These are phyloP conservation scores for Drechslerella dactyloides DNA, from an alignment of 2,329 filamentous ascomycete species.

Conservation along the genomic window DNA sequence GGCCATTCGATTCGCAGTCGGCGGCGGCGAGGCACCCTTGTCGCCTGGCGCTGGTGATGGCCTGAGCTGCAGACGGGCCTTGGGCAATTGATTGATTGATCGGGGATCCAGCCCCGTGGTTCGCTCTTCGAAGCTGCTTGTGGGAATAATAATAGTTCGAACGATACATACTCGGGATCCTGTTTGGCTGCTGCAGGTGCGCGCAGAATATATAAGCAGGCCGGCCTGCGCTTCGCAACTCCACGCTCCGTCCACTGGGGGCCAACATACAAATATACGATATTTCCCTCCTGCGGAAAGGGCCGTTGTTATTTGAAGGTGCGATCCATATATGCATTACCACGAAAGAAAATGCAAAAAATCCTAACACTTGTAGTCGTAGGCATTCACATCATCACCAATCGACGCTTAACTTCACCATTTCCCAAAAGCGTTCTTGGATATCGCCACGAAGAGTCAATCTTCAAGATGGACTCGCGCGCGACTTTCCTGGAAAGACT, in stretches of 20 bases:
- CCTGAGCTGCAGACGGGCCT: neutral
- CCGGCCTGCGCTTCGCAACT: neutral
- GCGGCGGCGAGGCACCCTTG: neutral
- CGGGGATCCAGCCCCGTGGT: neutral
- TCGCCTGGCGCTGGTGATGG: neutral
- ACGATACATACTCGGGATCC: too few relatives aligned
- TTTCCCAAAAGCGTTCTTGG: neutral
- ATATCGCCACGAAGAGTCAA: neutral
- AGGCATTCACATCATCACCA: too few relatives aligned
- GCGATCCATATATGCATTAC: too few relatives aligned
- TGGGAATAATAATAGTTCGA: too few relatives aligned
- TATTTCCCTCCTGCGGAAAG: too few relatives aligned
- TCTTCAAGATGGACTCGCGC: slow-evolving; percentile 24
- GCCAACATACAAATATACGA: neutral
- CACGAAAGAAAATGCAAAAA: too few relatives aligned
- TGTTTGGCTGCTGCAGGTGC: too few relatives aligned
- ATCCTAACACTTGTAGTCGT: too few relatives aligned
- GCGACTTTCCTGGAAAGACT: slow-evolving; percentile 29
- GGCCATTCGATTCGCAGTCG: neutral
- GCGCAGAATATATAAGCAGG: neutral
- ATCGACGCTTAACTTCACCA: too few relatives aligned
- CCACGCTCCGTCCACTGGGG: neutral
- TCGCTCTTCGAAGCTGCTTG: too few relatives aligned
- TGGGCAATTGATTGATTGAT: neutral
- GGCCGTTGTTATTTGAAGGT: too few relatives aligned